These are phyloP conservation scores for Monosporascus sp. DNA, from an alignment of 2,329 filamentous ascomycete genomes.

Conservation along the genomic window DNA sequence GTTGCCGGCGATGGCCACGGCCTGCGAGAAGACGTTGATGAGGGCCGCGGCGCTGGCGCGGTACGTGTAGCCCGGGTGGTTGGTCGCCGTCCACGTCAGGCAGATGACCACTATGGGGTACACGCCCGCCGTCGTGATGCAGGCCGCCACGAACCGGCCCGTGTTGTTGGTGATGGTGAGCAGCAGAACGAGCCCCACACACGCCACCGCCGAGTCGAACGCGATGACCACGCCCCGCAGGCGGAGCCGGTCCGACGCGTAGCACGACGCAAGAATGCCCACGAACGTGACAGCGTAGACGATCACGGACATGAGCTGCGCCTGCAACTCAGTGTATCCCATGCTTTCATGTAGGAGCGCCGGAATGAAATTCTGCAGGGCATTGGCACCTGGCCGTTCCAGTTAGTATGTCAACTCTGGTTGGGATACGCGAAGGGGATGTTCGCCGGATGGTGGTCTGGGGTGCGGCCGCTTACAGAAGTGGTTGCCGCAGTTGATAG, in stretches of 20 bases:
- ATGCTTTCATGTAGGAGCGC: constrained; percentile 1
- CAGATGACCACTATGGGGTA: constrained; percentile 17
- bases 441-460: constrained; percentile 14
- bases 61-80: constrained; percentile 19
- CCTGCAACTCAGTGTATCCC: constrained; percentile 13
- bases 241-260: constrained; percentile 17
- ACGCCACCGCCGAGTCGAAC: constrained; percentile 7
- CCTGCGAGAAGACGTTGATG: constrained; percentile 4
- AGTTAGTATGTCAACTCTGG: background rate
- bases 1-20: constrained; percentile 12
- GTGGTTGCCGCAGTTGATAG: constrained; percentile 14
- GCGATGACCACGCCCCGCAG: constrained; percentile 12
- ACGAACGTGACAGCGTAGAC: constrained; percentile 19
- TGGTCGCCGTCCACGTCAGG: constrained; percentile 20
- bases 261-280: constrained; percentile 16
- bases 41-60: constrained; percentile 4
- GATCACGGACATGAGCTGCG: constrained; percentile 20
- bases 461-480: constrained; percentile 20
- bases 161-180: constrained; percentile 13
- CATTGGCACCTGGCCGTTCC: background rate
- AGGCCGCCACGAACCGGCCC: constrained; percentile 17
- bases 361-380: background rate
- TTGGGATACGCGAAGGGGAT: constrained; percentile 7
- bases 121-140: constrained; percentile 15
- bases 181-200: constrained; percentile 16